phyloP scores from a whole-genome alignment of 805 yeast genomes.

The Candida tammaniensis region DNA sequence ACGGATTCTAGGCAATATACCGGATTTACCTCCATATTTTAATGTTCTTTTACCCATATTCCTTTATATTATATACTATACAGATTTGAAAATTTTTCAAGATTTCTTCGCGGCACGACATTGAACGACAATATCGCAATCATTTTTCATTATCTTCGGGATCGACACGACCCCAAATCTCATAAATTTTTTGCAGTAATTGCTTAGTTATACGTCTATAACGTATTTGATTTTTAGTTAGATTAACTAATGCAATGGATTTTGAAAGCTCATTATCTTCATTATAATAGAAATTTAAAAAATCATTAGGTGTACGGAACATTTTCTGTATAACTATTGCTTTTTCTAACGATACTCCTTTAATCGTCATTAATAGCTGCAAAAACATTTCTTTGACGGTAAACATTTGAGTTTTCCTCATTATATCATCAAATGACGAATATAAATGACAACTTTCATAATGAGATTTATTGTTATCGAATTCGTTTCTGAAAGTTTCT shows the following conservation, averaged over 20 bases:
- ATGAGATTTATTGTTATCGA: conserved; percentile 22
- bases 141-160: neutral
- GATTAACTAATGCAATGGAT: conserved; percentile 19
- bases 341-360: conserved; percentile 82
- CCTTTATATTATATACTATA: neutral
- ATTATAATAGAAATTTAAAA: conserved; percentile 52
- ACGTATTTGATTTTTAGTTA: conserved; percentile 39
- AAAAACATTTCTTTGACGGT: conserved; percentile 77
- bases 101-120: neutral
- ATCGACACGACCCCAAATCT: conserved; percentile 49
- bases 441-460: conserved; percentile 39
- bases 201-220: conserved; percentile 51
- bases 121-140: neutral
- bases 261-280: conserved; percentile 24
- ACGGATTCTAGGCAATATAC: conserved; percentile 77
- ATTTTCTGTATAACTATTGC: conserved; percentile 72
- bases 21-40: conserved; percentile 66
- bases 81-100: conserved; percentile 4
- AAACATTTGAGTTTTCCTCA: conserved; percentile 67
- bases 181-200: conserved; percentile 50
- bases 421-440: conserved; percentile 53
- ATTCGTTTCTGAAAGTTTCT: conserved; percentile 42
- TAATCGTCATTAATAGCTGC: conserved; percentile 71
- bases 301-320: conserved; percentile 66
- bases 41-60: conserved; percentile 47